Evolutionary conservation across 164 flowering plant genomes (phyloP).

Genomic region (Macadamia tetraphylla): DNA sequence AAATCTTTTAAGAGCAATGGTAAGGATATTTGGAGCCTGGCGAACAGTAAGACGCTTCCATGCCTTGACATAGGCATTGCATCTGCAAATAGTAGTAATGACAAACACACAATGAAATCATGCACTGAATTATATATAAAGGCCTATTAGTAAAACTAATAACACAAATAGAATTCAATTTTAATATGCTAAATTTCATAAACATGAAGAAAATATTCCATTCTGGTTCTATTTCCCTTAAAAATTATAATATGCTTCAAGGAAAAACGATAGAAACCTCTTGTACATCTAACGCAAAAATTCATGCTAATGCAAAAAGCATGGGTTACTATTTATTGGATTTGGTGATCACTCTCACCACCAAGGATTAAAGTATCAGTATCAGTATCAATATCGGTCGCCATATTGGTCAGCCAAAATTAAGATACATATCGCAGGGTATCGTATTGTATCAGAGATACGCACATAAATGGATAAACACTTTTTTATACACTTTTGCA

Average conservation of each 20-base stretch:
- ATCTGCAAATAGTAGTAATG: conserved; percentile 39
- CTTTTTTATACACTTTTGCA: no score
- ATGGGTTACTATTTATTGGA: no score
- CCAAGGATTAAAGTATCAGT: no score
- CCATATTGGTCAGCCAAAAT: no score
- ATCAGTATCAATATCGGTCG: no score
- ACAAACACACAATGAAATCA: conserved; percentile 1
- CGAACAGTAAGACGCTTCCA: conserved; percentile 74
- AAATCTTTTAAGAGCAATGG: conserved; percentile 92
- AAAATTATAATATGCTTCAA: not conserved
- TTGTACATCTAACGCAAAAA: no score
- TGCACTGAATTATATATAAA: not conserved
- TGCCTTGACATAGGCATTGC: conserved; percentile 91
- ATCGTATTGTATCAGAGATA: no score
- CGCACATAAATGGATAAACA: no score
- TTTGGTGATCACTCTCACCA: no score
- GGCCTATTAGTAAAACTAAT: not conserved
- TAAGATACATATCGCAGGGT: no score
- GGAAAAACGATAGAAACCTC: not conserved
- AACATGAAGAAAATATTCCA: not conserved
- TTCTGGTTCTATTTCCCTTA: no score
- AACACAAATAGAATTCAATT: not conserved
- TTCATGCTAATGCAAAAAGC: no score
- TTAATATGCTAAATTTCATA: not conserved
- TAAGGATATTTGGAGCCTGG: conserved; percentile 83